Evolutionary conservation across 2,329 filamentous ascomycete species (phyloP), one percentile per base, ranked within the genome.

Genomic region (Monosporascus ibericus): DNA sequence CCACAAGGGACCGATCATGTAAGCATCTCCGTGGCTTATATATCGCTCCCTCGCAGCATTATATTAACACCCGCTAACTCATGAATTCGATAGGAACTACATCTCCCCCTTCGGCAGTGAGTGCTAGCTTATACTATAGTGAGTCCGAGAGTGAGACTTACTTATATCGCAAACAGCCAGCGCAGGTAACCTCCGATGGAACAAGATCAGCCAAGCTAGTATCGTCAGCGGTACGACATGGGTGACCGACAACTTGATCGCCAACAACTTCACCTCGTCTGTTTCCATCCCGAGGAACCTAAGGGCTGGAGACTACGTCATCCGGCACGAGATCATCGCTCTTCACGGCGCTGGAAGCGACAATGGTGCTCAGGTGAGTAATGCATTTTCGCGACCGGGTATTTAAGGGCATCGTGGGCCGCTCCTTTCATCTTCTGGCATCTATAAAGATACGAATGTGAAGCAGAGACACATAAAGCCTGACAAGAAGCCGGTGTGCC

Each of bases 171-270:
- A 70, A 34, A 63, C 65, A 18, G 77, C 76, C 46, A 73, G 76
- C 63, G 75, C 78, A 63, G 66, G 65, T 3, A 62, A 65, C 20
- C 70, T 82, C 25, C 61, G 74, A 53, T 82, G 76, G 67, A 78
- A 79, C 73, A 84, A 84, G 73, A 79, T 84, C 52, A 75, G 75
- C 48, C 72, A 74, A 52, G 70, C 63, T 18, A 80, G 79, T 58
- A 72, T 81, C 50, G 68, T 76, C 56, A 67, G 71, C 56, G 73
- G 67, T 51, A 67, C 60, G 52, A 70, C 67, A 42, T 84, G 80
- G 79, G 80, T 76, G 50, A 68, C 76, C n/a, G 77, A 82, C 58
- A 62, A 69, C 51, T 58, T 78, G 55, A 72, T 77, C 53, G 61
- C 65, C 17, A 75, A 72, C 63, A 71, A 71, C 56, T 63, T 68